Evolutionary conservation across 371 early-diverging fungal species (phyloP).

Genomic region (Funneliformis caledonium): DNA sequence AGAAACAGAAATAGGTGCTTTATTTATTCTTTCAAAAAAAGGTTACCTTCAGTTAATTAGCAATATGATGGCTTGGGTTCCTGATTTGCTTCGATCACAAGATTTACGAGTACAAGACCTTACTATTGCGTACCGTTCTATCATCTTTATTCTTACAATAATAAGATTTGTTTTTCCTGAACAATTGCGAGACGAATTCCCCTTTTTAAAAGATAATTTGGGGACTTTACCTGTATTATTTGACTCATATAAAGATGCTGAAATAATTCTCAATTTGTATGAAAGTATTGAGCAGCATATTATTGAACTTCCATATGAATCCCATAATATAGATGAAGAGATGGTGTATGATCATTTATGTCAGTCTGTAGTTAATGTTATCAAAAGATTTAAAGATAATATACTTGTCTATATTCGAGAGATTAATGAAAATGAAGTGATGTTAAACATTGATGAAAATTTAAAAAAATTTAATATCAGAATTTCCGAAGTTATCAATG

Average conservation of each 20-base stretch:
- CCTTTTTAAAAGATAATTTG: neutral
- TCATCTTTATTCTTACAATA: slow-evolving; percentile 20
- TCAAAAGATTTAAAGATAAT: slow-evolving; percentile 22
- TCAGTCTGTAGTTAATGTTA: slow-evolving; percentile 7
- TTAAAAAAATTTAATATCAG: slow-evolving; percentile 10
- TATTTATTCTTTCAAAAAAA: slow-evolving; percentile 20
- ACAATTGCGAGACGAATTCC: neutral
- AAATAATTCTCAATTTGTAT: slow-evolving; percentile 22
- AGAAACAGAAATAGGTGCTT: slow-evolving; percentile 32
- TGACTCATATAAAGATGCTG: slow-evolving; percentile 25
- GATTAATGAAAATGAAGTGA: neutral
- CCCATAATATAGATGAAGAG: slow-evolving; percentile 23
- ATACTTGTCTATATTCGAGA: slow-evolving; percentile 3
- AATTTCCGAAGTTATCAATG: neutral
- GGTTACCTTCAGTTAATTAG: slow-evolving; percentile 16
- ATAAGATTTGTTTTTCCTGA: slow-evolving; percentile 11
- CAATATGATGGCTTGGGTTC: slow-evolving; percentile 32
- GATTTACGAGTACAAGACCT: slow-evolving; percentile 34
- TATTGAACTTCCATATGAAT: slow-evolving; percentile 35
- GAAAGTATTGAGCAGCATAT: slow-evolving; percentile 36
- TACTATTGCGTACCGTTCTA: slow-evolving; percentile 23
- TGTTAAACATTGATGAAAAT: slow-evolving; percentile 1
- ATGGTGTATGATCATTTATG: slow-evolving; percentile 8
- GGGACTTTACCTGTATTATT: slow-evolving; percentile 22
- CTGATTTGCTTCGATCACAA: slow-evolving; percentile 21